Evolutionary conservation across 192 early-diverging fungal genomes (phyloP), one percentile per base, ranked within the genome.

Genomic region (Gamsiella multidivaricata): DNA sequence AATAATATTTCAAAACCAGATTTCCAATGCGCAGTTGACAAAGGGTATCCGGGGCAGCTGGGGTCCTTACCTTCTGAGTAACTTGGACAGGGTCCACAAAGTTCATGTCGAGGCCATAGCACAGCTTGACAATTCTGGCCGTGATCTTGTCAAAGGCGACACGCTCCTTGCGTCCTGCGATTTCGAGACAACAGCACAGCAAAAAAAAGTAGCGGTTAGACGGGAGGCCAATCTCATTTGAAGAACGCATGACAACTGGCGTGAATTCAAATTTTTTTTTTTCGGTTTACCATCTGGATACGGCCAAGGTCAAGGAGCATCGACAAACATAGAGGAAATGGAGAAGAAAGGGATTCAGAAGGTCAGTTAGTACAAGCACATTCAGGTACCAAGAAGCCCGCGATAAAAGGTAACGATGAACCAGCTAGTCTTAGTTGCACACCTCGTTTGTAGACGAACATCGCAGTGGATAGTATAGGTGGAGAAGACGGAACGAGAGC

Each of bases 61-160:
- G n/a, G n/a, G 34, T 70, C 64, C 91, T 87, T 62, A 97, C 95
- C 91, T 97, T 97, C 81, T 97, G 94, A 37, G 97, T 90, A 15
- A 99, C 90, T 18, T 91, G 86, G n/a, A 92, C 93, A 34, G 96
- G 94, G 85, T 98, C 96, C 33, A 99, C 92, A 84, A 89, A 97
- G 88, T 95, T 94, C 63, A 89, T 90, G 86, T 99, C 94, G 46
- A 99, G 86, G 3, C 95, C 94, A 82, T 98, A 96, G 83, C 95
- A 97, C 11, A 99, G 90, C 86, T 99, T 99, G 85, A 91, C 91
- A 75, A 99, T 95, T 57, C 97, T 87, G 8, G 92, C 88, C 3
- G 96, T 94, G 67, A 94, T 94, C 88, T 98, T 98, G 88, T 98
- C 96, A 71, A 98, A 98, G 74, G 94, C 94, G 46, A 98, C 97